A percentile compares a stretch with the other conserved stretches of the same genome.
Evolutionary conservation across 2,329 filamentous ascomycete species (phyloP).

Genomic region (Diaporthe helianthi): DNA sequence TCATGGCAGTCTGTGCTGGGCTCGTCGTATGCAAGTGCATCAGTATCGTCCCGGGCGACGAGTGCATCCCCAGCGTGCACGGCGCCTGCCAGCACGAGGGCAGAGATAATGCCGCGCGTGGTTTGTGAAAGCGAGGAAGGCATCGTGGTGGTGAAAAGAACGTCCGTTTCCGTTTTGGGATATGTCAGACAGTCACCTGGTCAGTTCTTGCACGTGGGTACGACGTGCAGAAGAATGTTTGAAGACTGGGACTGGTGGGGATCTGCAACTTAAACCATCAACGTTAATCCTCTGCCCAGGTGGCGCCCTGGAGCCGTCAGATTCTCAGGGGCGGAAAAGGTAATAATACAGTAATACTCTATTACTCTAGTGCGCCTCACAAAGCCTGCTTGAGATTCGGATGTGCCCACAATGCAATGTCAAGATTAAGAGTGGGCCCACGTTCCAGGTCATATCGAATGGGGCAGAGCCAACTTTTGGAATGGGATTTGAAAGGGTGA

Average conservation of each 20-base stretch:
- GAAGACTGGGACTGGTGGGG: conserved; percentile 2
- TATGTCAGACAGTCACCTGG: no score
- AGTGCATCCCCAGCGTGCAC: background rate
- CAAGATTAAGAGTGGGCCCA: conserved; percentile 4
- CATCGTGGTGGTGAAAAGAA: background rate
- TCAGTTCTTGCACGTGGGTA: conserved; percentile 8
- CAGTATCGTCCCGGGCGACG: background rate
- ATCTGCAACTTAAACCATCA: conserved; percentile 24
- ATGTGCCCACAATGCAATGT: background rate
- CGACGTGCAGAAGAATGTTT: conserved; percentile 18
- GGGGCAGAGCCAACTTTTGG: background rate
- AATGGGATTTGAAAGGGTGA: conserved; percentile 11
- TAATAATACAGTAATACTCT: no score
- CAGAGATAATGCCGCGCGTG: conserved; percentile 1
- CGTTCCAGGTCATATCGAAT: background rate
- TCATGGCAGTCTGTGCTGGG: conserved; percentile 17
- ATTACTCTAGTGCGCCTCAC: background rate
- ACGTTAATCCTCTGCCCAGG: background rate
- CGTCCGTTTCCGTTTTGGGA: background rate
- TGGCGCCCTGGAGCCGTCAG: background rate
- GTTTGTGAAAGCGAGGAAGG: conserved; percentile 12
- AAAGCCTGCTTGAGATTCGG: background rate
- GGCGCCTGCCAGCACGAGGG: conserved; percentile 4
- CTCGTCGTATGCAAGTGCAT: conserved; percentile 7
- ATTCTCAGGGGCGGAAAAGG: conserved; percentile 3